A percentile compares a stretch with the other conserved stretches of the same genome.
phyloP scores from a whole-genome alignment of 768 basidiomycete species.

The Leccinum truebloodii region DNA sequence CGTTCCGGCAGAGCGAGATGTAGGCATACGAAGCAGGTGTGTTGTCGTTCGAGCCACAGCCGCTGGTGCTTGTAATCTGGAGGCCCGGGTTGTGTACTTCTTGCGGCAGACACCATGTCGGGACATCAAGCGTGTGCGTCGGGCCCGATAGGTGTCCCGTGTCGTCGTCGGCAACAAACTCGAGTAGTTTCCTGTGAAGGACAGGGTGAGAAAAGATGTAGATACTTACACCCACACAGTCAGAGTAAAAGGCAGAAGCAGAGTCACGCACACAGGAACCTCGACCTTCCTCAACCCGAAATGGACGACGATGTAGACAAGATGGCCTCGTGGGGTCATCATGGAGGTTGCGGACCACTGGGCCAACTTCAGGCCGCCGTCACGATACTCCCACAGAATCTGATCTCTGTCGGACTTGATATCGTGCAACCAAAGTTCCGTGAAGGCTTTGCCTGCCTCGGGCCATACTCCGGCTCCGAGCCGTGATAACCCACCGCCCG shows the following conservation, averaged over 20 bases:
- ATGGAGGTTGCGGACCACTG: slow-evolving; percentile 12
- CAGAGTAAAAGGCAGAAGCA: background rate
- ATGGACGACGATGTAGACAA: slow-evolving; percentile 18
- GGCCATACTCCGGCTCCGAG: no score
- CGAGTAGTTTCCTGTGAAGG: slow-evolving; percentile 16
- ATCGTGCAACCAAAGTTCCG: background rate
- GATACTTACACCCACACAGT: no score
- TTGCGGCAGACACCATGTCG: slow-evolving; percentile 9
- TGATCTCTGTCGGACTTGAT: slow-evolving; percentile 16
- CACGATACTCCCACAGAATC: slow-evolving; percentile 19
- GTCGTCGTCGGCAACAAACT: slow-evolving; percentile 18
- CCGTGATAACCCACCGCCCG: slow-evolving; percentile 21
- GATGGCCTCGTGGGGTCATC: slow-evolving; percentile 9
- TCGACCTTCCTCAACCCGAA: slow-evolving; percentile 1
- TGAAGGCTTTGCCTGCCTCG: no score
- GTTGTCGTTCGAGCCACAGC: background rate
- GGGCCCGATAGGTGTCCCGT: slow-evolving; percentile 14
- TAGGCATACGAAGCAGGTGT: slow-evolving; percentile 13
- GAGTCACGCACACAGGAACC: slow-evolving; percentile 19
- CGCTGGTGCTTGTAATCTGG: slow-evolving; percentile 2
- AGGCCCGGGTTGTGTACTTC: slow-evolving; percentile 10
- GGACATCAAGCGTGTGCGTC: slow-evolving; percentile 13
- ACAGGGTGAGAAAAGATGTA: background rate
- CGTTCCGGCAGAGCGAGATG: slow-evolving; percentile 12
- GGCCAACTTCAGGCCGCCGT: background rate